A percentile compares a stretch with the other conserved stretches of the same genome.
Evolutionary conservation across 2,329 filamentous ascomycete genomes (phyloP).

Genomic region (Scytalidium lignicola): DNA sequence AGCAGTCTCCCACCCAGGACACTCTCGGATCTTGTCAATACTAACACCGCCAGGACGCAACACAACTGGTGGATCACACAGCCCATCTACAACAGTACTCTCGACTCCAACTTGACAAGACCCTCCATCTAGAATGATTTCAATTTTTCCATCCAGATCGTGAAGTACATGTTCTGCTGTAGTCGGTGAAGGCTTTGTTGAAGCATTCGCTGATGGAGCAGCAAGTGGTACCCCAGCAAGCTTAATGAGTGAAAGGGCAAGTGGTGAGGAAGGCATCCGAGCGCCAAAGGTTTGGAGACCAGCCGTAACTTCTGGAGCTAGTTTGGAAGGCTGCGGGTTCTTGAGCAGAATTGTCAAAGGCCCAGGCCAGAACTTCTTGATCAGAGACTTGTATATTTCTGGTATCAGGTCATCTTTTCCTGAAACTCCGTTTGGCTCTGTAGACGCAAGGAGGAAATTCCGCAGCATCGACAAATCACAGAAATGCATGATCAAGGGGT

Average conservation of each 20-base stretch:
- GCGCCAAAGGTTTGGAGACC: constrained; percentile 80
- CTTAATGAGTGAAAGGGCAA: constrained; percentile 85
- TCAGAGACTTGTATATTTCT: constrained; percentile 62
- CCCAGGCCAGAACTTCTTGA: constrained; percentile 87
- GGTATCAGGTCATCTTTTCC: constrained; percentile 27
- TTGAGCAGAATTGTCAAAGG: constrained; percentile 87
- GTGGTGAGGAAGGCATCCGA: constrained; percentile 77
- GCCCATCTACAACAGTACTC: constrained; percentile 91
- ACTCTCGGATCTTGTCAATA: constrained; percentile 69
- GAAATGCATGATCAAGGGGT: constrained; percentile 91
- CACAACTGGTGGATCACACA: constrained; percentile 74
- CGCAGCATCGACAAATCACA: constrained; percentile 54
- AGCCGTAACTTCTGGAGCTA: constrained; percentile 91
- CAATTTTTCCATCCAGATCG: constrained; percentile 77
- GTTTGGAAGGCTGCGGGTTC: constrained; percentile 59
- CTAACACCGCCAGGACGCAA: constrained; percentile 83
- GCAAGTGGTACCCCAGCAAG: constrained; percentile 74
- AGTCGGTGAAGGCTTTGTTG: constrained; percentile 87
- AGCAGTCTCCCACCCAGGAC: constrained; percentile 76
- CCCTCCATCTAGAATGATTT: constrained; percentile 85
- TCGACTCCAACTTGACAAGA: constrained; percentile 85
- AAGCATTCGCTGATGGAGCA: constrained; percentile 90
- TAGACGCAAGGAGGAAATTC: constrained; percentile 13
- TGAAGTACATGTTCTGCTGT: constrained; percentile 83
- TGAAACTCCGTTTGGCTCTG: constrained; percentile 13